A percentile compares a stretch with the other conserved stretches of the same genome.
phyloP scores from a whole-genome alignment of 352 stramenopile genomes.

The Thalassiosira livingstoniorum region DNA sequence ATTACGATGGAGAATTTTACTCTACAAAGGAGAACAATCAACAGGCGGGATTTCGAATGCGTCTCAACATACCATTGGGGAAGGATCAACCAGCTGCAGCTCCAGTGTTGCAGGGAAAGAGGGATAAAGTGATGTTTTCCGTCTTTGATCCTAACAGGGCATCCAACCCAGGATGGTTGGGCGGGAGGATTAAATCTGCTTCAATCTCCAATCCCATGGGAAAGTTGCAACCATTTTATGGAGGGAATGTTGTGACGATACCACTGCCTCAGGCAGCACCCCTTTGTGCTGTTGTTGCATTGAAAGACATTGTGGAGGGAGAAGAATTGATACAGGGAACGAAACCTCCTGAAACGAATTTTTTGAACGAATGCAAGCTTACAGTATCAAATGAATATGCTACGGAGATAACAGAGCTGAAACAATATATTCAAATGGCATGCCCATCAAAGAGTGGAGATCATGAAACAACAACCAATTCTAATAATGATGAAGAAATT shows the following conservation, averaged over 20 bases:
- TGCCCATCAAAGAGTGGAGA: neutral
- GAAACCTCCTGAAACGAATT: conserved; percentile 8
- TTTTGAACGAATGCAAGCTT: conserved; percentile 27
- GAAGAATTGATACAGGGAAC: conserved; percentile 34
- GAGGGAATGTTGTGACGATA: conserved; percentile 42
- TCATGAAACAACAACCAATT: neutral
- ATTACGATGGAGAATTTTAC: conserved; percentile 33
- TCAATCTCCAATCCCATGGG: neutral
- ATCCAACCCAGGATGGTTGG: conserved; percentile 29
- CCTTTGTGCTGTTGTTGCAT: conserved; percentile 48
- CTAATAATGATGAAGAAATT: conserved; percentile 19
- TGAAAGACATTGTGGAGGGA: conserved; percentile 38
- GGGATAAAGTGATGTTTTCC: conserved; percentile 36
- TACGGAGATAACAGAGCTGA: conserved; percentile 36
- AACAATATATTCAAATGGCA: conserved; percentile 47
- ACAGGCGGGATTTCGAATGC: conserved; percentile 22
- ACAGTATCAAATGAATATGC: conserved; percentile 19
- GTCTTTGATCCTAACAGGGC: conserved; percentile 30
- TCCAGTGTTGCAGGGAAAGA: conserved; percentile 3
- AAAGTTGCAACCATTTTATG: neutral
- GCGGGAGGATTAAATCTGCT: conserved; percentile 28
- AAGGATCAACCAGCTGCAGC: conserved; percentile 23
- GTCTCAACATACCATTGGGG: conserved; percentile 48
- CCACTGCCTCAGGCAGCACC: conserved; percentile 45
- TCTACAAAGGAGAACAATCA: neutral